Conservation (phyloP, 192 early-diverging fungal species). For the Podochytrium sp. region DNA sequence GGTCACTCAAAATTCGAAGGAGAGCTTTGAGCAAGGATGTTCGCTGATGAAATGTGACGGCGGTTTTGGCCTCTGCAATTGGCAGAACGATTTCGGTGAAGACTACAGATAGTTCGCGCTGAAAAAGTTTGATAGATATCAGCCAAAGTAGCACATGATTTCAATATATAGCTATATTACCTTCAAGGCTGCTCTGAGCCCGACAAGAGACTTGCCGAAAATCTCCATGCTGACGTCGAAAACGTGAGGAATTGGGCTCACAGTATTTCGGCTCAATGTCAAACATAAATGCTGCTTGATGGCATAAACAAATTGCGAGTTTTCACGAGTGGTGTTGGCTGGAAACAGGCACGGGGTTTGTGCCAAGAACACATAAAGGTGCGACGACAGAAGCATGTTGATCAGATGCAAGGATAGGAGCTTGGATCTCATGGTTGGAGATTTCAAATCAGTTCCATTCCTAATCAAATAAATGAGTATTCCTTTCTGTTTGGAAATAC, state of each 20-base stretch:
- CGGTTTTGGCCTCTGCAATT: conserved; percentile 74
- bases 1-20: conserved; percentile 68
- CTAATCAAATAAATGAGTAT: conserved; percentile 29
- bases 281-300: conserved; percentile 87
- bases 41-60: conserved; percentile 70
- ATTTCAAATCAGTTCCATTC: conserved; percentile 68
- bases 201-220: conserved; percentile 76
- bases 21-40: conserved; percentile 75
- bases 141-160: too few species aligned
- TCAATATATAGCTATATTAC: too few species aligned
- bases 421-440: conserved; percentile 83
- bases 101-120: conserved; percentile 87
- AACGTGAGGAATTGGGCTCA: conserved; percentile 74
- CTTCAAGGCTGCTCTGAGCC: conserved; percentile 74
- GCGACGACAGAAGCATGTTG: conserved; percentile 71
- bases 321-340: background rate
- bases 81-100: conserved; percentile 91
- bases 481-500: background rate
- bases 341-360: conserved; percentile 55
- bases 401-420: conserved; percentile 83
- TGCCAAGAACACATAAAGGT: conserved; percentile 74
- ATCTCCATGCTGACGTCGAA: conserved; percentile 84
- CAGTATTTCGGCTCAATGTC: conserved; percentile 80
- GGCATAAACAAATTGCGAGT: conserved; percentile 69
- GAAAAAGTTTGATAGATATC: too few species aligned